Evolutionary conservation across 495 filamentous ascomycete species (phyloP).

Genomic region (Aspergillus saccharolyticus): DNA sequence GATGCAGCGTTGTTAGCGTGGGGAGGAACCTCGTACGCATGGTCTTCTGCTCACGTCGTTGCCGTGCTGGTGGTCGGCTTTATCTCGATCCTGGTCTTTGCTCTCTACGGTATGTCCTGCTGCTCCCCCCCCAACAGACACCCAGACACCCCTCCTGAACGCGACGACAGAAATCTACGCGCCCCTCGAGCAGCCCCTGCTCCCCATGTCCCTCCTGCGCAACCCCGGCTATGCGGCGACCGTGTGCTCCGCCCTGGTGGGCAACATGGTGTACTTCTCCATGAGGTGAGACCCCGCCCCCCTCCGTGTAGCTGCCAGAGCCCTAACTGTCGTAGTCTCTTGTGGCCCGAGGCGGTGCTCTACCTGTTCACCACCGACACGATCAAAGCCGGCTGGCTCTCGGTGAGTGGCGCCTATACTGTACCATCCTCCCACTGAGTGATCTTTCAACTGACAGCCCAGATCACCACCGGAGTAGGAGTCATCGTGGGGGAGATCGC

Average conservation of each 20-base stretch:
- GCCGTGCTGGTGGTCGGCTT: conserved; percentile 40
- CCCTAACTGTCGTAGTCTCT: conserved; percentile 12
- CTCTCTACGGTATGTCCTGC: conserved; percentile 2
- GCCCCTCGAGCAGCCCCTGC: conserved; percentile 28
- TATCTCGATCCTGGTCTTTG: conserved; percentile 31
- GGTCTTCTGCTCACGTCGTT: conserved; percentile 44
- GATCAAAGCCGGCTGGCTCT: conserved; percentile 33
- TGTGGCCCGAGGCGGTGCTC: conserved; percentile 34
- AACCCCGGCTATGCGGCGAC: conserved; percentile 40
- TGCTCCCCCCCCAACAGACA: background rate
- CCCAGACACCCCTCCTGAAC: background rate
- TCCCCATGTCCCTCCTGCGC: conserved; percentile 43
- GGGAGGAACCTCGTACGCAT: conserved; percentile 45
- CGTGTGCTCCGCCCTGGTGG: conserved; percentile 31
- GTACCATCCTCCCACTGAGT: background rate
- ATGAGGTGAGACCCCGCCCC: conserved; percentile 8
- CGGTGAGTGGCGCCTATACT: conserved; percentile 13
- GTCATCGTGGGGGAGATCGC: conserved; percentile 23
- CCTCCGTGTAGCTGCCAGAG: background rate
- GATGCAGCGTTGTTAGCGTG: conserved; percentile 22
- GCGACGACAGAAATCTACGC: conserved; percentile 19
- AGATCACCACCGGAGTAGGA: conserved; percentile 22
- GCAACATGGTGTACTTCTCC: conserved; percentile 34
- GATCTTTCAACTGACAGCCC: no score
- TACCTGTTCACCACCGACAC: conserved; percentile 25